Conservation (phyloP, 148 eudicot species). For the Heliamphora exappendiculata region DNA sequence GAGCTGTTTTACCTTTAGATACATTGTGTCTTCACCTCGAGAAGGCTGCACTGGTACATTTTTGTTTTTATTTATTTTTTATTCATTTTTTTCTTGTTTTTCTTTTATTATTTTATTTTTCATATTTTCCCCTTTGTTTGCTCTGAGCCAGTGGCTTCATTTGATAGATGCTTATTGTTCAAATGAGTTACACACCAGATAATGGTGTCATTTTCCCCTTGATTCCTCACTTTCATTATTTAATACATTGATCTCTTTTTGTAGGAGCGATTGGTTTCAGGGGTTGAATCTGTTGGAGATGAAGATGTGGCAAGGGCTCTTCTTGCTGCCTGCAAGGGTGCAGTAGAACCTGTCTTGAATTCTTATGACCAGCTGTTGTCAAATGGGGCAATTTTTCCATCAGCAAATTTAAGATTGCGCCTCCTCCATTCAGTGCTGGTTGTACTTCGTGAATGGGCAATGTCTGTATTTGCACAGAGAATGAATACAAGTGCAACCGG, state of each 20-base stretch:
- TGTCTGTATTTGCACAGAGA: conserved; percentile 72
- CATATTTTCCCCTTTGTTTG: background rate
- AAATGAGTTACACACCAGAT: conserved; percentile 1
- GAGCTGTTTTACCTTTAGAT: conserved; percentile 75
- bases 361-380: conserved; percentile 80
- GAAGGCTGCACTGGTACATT: conserved; percentile 85
- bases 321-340: conserved; percentile 82
- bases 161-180: conserved; percentile 1
- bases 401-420: conserved; percentile 66
- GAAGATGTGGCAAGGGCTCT: conserved; percentile 93
- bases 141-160: background rate
- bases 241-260: conserved; percentile 3
- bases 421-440: conserved; percentile 81
- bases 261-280: conserved; percentile 69
- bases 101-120: background rate
- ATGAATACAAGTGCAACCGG: conserved; percentile 78
- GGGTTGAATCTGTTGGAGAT: conserved; percentile 71
- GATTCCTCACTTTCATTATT: background rate
- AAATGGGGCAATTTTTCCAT: conserved; percentile 68
- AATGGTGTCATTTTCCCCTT: background rate
- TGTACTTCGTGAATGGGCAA: conserved; percentile 82
- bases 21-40: conserved; percentile 91
- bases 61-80: background rate
- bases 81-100: background rate
- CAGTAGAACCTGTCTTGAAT: conserved; percentile 83